A percentile compares a stretch with the other conserved stretches of the same genome.
These are phyloP conservation scores for Orychophragmus violaceus DNA, from an alignment of 345 rosid genomes.

Conservation along the genomic window DNA sequence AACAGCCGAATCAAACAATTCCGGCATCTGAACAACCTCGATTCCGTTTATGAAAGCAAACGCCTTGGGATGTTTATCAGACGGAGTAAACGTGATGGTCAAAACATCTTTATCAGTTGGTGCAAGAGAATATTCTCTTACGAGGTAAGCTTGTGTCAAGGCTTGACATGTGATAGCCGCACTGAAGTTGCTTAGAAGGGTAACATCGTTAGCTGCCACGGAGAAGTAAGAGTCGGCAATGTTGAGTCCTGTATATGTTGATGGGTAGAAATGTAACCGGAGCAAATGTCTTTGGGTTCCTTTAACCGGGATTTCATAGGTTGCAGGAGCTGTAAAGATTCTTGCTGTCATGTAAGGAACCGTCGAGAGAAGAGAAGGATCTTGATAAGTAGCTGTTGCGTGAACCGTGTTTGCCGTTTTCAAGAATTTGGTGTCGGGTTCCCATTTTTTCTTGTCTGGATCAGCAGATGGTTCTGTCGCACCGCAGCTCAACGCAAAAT, in stretches of 20 bases:
- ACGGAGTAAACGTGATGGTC: slow-evolving; percentile 48
- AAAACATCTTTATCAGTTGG: slow-evolving; percentile 32
- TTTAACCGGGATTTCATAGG: slow-evolving; percentile 45
- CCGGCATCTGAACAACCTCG: slow-evolving; percentile 50
- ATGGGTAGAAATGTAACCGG: slow-evolving; percentile 64
- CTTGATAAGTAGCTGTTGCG: slow-evolving; percentile 50
- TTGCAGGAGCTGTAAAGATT: slow-evolving; percentile 46
- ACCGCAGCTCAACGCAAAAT: slow-evolving; percentile 48
- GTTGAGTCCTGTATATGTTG: slow-evolving; percentile 42
- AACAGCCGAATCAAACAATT: slow-evolving; percentile 42
- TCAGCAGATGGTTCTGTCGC: slow-evolving; percentile 43
- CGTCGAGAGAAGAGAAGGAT: slow-evolving; percentile 55
- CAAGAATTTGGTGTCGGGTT: slow-evolving; percentile 47
- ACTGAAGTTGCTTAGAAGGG: slow-evolving; percentile 66
- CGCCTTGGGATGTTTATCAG: slow-evolving; percentile 30
- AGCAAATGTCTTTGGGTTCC: slow-evolving; percentile 39
- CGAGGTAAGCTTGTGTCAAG: slow-evolving; percentile 55
- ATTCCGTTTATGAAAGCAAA: slow-evolving; percentile 76
- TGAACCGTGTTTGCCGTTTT: slow-evolving; percentile 27
- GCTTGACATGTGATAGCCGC: slow-evolving; percentile 67
- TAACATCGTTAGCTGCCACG: slow-evolving; percentile 41
- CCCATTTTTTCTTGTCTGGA: slow-evolving; percentile 58
- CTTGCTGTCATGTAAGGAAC: slow-evolving; percentile 77
- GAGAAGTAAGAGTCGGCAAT: slow-evolving; percentile 54
- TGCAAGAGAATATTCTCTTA: slow-evolving; percentile 58